Base-by-base conservation (phyloP, 2,329 filamentous ascomycete species). In the Arthrobotrys sinensis region DNA sequence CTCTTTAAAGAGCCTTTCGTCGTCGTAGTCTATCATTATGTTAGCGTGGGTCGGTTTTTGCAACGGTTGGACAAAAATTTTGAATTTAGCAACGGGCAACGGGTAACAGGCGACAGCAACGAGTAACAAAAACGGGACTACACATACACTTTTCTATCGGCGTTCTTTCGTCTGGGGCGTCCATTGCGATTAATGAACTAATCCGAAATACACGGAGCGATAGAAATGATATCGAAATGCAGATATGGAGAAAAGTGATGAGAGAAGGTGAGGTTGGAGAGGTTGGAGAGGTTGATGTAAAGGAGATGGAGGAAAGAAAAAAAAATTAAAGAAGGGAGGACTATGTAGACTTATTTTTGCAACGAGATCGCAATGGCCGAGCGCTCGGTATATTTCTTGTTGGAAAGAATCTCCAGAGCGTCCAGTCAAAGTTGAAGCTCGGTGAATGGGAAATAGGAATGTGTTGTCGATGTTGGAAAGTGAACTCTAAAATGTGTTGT, bases 21-120 rank as follows among this genome's bases (percentile, higher is more conserved):
- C 69, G 24, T 64, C 68, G 57, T 46, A 46, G 50, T 66, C 69
- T 73, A 43, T 24, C 5, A 38, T 62, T 19, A 28, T 7, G 12
- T 53, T 36, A 53, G 50, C 28, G 11, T 16, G 4, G 24, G 46
- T 10, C 24, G 28, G 28, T 8, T 53, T 38, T 36, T 57, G 40
- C 5, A 14, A 12, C 5, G 40, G 40, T 14, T 14, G 4, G n/a
- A 14, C 2, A 28, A 28, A 28, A 2, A 28, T 28, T 28, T 28
- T 28, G n/a, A 2, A 16, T 16, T n/a, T 4, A 55, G 52, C 52
- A 55, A 55, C 52, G 52, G 4, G n/a, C 36, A 34, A 34, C 12
- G 3, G 28, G 48, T 21, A 55, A 53, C 34, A 48, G 5, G 16
- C 4, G 16, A 48, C 16, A 48, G 19, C 43, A 16, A 45, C 43